Percentiles rank a stretch among this genome's conserved stretches.
Conservation (phyloP, 495 filamentous ascomycete species). For the Podospora pseudoanserina region DNA sequence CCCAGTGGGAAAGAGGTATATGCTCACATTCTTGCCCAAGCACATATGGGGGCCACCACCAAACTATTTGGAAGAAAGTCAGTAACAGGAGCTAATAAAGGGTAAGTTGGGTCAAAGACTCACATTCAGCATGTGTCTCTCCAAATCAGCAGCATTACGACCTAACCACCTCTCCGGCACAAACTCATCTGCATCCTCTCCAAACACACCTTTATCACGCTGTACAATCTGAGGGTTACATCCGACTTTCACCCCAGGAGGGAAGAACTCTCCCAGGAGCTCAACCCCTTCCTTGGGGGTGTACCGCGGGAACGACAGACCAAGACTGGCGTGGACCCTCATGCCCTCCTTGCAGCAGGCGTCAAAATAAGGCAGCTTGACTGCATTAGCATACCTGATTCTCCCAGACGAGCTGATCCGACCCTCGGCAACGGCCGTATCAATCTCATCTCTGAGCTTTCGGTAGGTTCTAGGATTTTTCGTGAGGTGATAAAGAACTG, state of each 20-base stretch:
- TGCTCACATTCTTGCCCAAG: slow-evolving; percentile 14
- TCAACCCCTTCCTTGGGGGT: slow-evolving; percentile 50
- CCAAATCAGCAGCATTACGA: slow-evolving; percentile 13
- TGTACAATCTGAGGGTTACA: slow-evolving; percentile 56
- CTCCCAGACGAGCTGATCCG: neutral
- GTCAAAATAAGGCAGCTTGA: slow-evolving; percentile 52
- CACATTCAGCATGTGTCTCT: slow-evolving; percentile 6
- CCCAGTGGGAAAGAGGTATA: neutral
- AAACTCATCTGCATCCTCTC: slow-evolving; percentile 50
- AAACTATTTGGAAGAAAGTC: neutral
- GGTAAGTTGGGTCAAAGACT: neutral
- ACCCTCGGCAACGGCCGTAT: neutral
- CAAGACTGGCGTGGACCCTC: slow-evolving; percentile 56
- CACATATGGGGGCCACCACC: slow-evolving; percentile 1
- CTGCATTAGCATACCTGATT: neutral
- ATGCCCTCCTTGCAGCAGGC: slow-evolving; percentile 62
- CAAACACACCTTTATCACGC: slow-evolving; percentile 50
- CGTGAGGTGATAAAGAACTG: slow-evolving; percentile 7
- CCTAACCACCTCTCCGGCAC: slow-evolving; percentile 55
- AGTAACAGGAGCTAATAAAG: neutral
- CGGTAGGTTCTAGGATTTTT: slow-evolving; percentile 2
- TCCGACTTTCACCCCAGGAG: slow-evolving; percentile 55
- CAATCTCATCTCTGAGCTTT: neutral
- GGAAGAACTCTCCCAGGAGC: slow-evolving; percentile 46
- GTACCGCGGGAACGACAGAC: slow-evolving; percentile 56